Base-by-base conservation (phyloP, 805 yeast species). In the Dipodascopsis tothii region DNA sequence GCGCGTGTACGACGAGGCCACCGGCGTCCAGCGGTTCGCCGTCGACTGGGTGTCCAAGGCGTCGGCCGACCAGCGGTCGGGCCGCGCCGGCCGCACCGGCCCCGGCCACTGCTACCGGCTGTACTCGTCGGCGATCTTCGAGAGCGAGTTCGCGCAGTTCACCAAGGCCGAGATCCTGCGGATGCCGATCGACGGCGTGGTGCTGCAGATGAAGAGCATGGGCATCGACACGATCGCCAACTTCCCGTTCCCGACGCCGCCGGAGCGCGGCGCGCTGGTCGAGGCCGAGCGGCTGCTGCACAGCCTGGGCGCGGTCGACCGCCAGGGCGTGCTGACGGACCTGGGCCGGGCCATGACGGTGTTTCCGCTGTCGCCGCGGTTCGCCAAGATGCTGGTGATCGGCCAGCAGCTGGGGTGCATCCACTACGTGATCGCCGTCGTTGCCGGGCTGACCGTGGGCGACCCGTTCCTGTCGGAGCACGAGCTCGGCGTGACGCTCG, bases 21-120 rank as follows among this genome's bases (percentile, higher is more conserved):
- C 86, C 9, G 94, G 95, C 2, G 94, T 92, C 27, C 97, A 90
- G 64, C 83, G 94, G 47, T 94, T 83, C 64, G 92, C 84, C 58
- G 73, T 92, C 39, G 82, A 77, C 43, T 92, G 96, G 96, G 71
- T 88, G 3, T 82, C 95, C 37, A 87, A 92, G 57, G 99, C 99
- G 1, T 82, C 95, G 46, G 90, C 97, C 0, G 92, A 78, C 54
- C 99, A 92, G 69, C 75, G 99, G 67, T 68, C 94, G 17, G 97
- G 97, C 60, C 80, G 97, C 70, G 97, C 97, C 40, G 97, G 96
- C 60, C 81, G 97, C 73, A 88, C 96, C 0, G 98, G 97, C 0
- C 96, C 98, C 0, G 99, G 99, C 46, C 97, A 92, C 59, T 85
- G 96, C 61, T 92, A 92, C 61, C 70, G 98, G 48, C 63, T 92